A percentile compares a stretch with the other conserved stretches of the same genome.
These are phyloP conservation scores for Metschnikowia gelsemii DNA, from an alignment of 805 yeast species.

Conservation along the genomic window DNA sequence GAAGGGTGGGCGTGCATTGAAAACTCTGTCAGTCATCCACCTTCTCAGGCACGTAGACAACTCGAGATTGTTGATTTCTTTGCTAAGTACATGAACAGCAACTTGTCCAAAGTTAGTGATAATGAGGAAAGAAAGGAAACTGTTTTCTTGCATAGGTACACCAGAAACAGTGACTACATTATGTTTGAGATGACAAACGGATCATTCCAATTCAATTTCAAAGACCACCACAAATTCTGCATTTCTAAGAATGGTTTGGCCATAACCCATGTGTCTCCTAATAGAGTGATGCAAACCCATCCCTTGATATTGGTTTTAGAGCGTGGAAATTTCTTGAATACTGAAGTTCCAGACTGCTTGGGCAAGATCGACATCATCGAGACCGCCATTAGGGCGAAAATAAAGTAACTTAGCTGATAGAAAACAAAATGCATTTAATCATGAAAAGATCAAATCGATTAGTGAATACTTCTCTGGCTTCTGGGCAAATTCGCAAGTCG, in stretches of 20 bases:
- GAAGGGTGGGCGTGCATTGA: conserved; percentile 50
- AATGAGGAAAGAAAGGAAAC: conserved; percentile 61
- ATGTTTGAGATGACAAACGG: conserved; percentile 95
- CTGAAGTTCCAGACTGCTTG: conserved; percentile 43
- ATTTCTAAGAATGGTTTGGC: conserved; percentile 72
- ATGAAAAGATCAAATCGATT: too few species aligned
- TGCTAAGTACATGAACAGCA: conserved; percentile 88
- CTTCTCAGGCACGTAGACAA: conserved; percentile 58
- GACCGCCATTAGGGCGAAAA: conserved; percentile 50
- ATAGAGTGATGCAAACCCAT: conserved; percentile 66
- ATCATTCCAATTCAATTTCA: conserved; percentile 89
- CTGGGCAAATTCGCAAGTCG: too few species aligned
- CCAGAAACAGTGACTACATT: conserved; percentile 74
- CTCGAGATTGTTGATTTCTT: conserved; percentile 85
- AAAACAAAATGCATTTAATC: background rate
- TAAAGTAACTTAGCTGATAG: conserved; percentile 10
- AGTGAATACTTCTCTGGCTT: too few species aligned
- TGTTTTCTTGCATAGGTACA: conserved; percentile 77
- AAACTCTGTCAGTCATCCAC: conserved; percentile 44
- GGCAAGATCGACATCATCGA: conserved; percentile 50
- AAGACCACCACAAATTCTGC: conserved; percentile 89
- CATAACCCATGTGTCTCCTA: conserved; percentile 79
- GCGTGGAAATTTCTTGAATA: conserved; percentile 43
- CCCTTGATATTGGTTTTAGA: conserved; percentile 47
- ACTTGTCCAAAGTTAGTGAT: conserved; percentile 76